Evolutionary conservation across 225 moss, liverwort and hornwort species (phyloP).

Genomic region (Pleurozium schreberi): DNA sequence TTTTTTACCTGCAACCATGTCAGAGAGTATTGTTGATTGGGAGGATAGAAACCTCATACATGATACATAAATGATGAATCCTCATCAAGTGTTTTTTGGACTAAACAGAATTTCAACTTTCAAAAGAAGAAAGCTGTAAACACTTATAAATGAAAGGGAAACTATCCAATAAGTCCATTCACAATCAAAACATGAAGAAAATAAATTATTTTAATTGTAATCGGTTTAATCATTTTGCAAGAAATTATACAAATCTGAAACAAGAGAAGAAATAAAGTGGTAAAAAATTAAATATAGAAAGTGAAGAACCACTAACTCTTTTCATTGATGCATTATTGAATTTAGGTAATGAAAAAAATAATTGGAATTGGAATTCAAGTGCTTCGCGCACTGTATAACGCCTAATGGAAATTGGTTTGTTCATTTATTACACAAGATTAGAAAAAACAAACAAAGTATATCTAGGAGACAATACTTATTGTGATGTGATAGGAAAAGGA

Average conservation of each 20-base stretch:
- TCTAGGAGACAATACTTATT: background rate
- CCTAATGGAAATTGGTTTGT: background rate
- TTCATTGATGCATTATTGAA: background rate
- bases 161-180: background rate
- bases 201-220: background rate
- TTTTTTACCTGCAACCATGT: accelerated
- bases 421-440: background rate
- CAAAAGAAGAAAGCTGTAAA: background rate
- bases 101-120: background rate
- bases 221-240: background rate
- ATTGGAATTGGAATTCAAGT: background rate
- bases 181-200: background rate
- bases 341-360: background rate
- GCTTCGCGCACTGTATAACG: background rate
- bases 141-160: background rate
- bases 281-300: background rate
- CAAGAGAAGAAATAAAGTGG: background rate
- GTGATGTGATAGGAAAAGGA: background rate
- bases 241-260: background rate
- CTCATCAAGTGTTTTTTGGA: background rate
- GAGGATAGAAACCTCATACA: background rate
- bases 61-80: background rate
- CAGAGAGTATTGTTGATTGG: background rate
- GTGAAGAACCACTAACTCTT: background rate
- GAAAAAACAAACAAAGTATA: background rate